A percentile compares a stretch with the other conserved stretches of the same genome.
Conservation (phyloP, 371 early-diverging fungal species). For the Lichtheimia corymbifera region DNA sequence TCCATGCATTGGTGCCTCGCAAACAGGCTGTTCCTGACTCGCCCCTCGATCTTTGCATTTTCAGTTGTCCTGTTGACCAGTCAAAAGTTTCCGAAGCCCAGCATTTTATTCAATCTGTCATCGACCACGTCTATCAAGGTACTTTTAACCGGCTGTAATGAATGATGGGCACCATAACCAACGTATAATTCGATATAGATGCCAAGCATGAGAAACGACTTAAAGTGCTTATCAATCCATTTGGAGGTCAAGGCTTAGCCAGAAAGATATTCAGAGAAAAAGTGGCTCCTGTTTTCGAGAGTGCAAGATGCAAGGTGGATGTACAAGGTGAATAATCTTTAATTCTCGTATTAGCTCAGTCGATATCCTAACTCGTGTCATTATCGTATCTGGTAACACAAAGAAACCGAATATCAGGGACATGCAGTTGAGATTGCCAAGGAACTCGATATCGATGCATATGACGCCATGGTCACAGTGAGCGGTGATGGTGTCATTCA, state of each 20-base stretch:
- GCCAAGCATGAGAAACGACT: slow-evolving; percentile 38
- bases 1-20: slow-evolving; percentile 38
- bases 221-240: slow-evolving; percentile 74
- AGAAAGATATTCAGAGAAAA: slow-evolving; percentile 54
- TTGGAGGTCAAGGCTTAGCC: slow-evolving; percentile 74
- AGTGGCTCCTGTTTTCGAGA: slow-evolving; percentile 65
- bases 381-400: not conserved
- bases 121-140: slow-evolving; percentile 36
- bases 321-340: slow-evolving; percentile 43
- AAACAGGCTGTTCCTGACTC: slow-evolving; percentile 36
- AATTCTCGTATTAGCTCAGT: too few relatives aligned
- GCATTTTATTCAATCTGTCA: slow-evolving; percentile 27
- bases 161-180: not conserved
- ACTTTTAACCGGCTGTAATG: not conserved
- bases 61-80: slow-evolving; percentile 29
- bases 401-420: slow-evolving; percentile 63
- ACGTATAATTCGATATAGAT: slow-evolving; percentile 12
- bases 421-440: slow-evolving; percentile 72
- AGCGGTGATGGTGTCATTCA: slow-evolving; percentile 85
- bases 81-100: slow-evolving; percentile 22
- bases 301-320: slow-evolving; percentile 62
- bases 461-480: slow-evolving; percentile 64
- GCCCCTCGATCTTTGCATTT: slow-evolving; percentile 32
- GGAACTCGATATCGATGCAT: slow-evolving; percentile 53
- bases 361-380: too few relatives aligned